phyloP scores from a whole-genome alignment of 2,329 filamentous ascomycete genomes.

The Fusarium sp. region DNA sequence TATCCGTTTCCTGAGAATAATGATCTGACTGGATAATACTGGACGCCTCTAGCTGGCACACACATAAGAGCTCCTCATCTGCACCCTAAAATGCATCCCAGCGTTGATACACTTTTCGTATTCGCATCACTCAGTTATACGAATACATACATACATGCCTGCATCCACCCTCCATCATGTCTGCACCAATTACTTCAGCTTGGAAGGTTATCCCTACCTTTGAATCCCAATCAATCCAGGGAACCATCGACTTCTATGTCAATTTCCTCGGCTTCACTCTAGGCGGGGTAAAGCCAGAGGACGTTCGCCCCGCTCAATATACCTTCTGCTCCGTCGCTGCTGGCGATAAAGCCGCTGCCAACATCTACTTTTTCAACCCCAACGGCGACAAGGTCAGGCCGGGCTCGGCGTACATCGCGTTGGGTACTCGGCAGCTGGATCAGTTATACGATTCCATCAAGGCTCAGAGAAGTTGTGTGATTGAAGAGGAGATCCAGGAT shows the following conservation, averaged over 20 bases:
- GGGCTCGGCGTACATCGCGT: constrained; percentile 24
- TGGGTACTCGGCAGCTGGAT: constrained; percentile 24
- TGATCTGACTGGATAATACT: constrained; percentile 4
- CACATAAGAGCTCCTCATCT: constrained; percentile 15
- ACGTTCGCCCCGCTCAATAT: constrained; percentile 11
- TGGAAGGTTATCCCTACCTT: constrained; percentile 33
- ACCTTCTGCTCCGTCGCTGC: constrained; percentile 27
- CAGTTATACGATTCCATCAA: constrained; percentile 19
- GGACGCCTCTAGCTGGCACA: constrained; percentile 6
- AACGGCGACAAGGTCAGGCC: constrained; percentile 4
- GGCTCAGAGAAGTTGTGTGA: constrained; percentile 6
- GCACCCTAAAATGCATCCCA: neutral
- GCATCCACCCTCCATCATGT: neutral
- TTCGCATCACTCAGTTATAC: constrained; percentile 26
- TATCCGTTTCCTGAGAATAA: constrained; percentile 14
- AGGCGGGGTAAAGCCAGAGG: constrained; percentile 22
- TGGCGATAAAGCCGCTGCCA: constrained; percentile 27
- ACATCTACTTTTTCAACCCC: constrained; percentile 34
- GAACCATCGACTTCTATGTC: constrained; percentile 20
- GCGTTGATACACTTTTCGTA: constrained; percentile 17
- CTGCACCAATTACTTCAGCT: constrained; percentile 19
- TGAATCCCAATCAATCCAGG: constrained; percentile 27
- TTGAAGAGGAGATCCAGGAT: constrained; percentile 22
- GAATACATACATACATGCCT: too few relatives aligned
- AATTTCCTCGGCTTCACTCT: constrained; percentile 21